phyloP scores from a whole-genome alignment of 192 early-diverging fungal genomes.

The Coemansia sp. region DNA sequence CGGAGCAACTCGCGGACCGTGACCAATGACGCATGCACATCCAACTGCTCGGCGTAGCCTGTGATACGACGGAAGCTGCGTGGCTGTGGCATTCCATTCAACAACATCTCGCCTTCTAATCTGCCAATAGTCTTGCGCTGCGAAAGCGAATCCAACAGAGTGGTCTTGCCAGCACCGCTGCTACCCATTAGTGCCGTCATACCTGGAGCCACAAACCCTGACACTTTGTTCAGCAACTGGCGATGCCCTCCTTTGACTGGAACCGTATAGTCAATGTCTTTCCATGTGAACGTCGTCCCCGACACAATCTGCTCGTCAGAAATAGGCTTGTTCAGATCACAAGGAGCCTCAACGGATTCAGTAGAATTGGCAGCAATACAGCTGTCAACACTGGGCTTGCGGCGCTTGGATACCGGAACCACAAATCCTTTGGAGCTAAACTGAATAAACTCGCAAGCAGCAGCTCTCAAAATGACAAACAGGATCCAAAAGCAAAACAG shows the following conservation, averaged over 20 bases:
- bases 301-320: constrained; percentile 49
- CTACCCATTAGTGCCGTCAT: constrained; percentile 82
- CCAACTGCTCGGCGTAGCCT: constrained; percentile 84
- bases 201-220: constrained; percentile 72
- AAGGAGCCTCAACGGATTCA: too few species aligned
- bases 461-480: constrained; percentile 34
- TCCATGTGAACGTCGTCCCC: constrained; percentile 66
- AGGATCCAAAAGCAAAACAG: constrained; percentile 47
- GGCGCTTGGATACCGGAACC: constrained; percentile 54
- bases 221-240: constrained; percentile 63
- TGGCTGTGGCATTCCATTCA: constrained; percentile 58
- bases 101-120: constrained; percentile 66
- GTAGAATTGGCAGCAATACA: too few species aligned
- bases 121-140: constrained; percentile 72
- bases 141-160: constrained; percentile 69
- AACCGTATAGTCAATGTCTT: constrained; percentile 59
- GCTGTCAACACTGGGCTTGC: constrained; percentile 34
- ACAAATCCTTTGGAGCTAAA: constrained; percentile 57
- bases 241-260: constrained; percentile 55
- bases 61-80: constrained; percentile 66
- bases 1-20: constrained; percentile 68
- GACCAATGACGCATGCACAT: constrained; percentile 69
- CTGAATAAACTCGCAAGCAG: constrained; percentile 63
- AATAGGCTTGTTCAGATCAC: too few species aligned
- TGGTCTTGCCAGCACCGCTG: constrained; percentile 70